A percentile compares a stretch with the other conserved stretches of the same genome.
These are phyloP conservation scores for Diaporthe vaccinii DNA, from an alignment of 2,329 filamentous ascomycete species.

Conservation along the genomic window DNA sequence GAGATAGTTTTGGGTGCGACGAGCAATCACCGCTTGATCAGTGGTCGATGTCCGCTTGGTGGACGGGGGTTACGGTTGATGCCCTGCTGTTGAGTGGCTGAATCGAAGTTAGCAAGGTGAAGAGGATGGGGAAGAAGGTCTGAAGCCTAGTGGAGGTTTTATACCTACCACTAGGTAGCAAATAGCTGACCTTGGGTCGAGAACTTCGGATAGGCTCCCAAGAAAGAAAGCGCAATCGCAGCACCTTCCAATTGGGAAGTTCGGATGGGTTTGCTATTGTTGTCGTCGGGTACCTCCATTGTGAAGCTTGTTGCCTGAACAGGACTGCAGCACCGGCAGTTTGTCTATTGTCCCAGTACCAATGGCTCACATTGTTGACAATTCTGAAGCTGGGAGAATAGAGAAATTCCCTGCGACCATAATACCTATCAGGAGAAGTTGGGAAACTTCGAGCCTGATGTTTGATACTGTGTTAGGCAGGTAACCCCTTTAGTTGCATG, in stretches of 20 bases:
- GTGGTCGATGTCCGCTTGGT: background rate
- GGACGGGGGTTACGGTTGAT: background rate
- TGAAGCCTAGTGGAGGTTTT: background rate
- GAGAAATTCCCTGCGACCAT: background rate
- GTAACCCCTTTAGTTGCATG: constrained; percentile 38
- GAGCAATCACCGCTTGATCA: background rate
- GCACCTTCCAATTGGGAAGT: background rate
- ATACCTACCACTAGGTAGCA: background rate
- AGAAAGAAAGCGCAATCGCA: background rate
- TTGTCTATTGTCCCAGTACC: background rate
- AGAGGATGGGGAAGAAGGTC: background rate
- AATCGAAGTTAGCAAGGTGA: background rate
- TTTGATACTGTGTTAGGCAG: constrained; percentile 19
- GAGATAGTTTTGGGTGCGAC: background rate
- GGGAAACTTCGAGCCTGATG: background rate
- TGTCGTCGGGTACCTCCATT: background rate
- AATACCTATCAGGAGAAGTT: background rate
- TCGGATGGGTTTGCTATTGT: background rate
- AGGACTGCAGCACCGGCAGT: background rate
- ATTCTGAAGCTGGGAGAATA: background rate
- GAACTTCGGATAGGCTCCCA: background rate
- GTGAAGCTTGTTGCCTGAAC: background rate
- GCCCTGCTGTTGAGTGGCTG: background rate
- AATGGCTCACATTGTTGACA: background rate
- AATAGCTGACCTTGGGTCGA: background rate